Base-by-base conservation (phyloP, 805 yeast genomes). In the Wickerhamomyces canadensis region DNA sequence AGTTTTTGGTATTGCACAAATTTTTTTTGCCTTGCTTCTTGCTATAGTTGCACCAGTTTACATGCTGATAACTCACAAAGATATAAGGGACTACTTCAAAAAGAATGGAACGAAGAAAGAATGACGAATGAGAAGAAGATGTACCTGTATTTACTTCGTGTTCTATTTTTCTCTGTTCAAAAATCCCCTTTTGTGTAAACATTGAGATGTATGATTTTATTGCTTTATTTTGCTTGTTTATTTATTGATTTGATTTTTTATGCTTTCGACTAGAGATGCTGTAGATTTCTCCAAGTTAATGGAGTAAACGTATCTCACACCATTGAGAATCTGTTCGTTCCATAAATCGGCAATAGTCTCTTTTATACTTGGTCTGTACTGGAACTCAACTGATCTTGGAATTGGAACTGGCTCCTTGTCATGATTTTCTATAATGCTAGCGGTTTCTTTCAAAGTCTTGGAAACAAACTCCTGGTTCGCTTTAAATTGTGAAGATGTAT, bases 321-420 rank as follows among this genome's bases (percentile, higher is more conserved):
- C 70, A 31, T 64, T 66, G 40, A 81, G 68, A 37, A 84, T 71
- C 54, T 83, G 89, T 31, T 74, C 78, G 53, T 84, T 80, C 95
- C 95, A 84, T 29, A 84, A 67, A 51, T 84, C 94, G 47, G 79
- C 82, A 42, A 74, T 65, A 0, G 88, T 80, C 57, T 85, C 88
- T 9, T 51, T 51, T 23, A 65, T 59, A 22, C 84, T 68, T 21
- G 69, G 62, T 40, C 65, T 58, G 40, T 76, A 76, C 16, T 64
- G 53, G 32, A 65, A 54, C 22, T 70, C 70, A 36, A 68, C 61
- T 6, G 65, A 52, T 19, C 71, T 60, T 44, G 72, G 74, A 24
- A 65, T 62, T 23, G 74, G 65, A 35, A 42, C 44, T 12, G 72
- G 59, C 35, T 74, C 68, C 16, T 35, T 43, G 31, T 79, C 73